Evolutionary conservation across 2,329 filamentous ascomycete species (phyloP).

Genomic region (Ceratocystis variospora): DNA sequence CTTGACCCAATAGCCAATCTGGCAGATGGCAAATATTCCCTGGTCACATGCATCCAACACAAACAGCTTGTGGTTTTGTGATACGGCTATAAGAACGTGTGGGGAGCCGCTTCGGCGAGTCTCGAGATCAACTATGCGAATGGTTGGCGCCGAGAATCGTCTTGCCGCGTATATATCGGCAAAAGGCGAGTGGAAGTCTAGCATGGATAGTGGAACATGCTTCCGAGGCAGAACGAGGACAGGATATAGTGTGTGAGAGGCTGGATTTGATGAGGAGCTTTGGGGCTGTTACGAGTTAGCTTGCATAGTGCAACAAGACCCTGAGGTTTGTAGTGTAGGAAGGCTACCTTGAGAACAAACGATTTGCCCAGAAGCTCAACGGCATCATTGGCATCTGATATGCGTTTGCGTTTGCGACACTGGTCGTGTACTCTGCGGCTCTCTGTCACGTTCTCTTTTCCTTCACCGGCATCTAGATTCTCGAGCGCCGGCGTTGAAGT

Average conservation of each 20-base stretch:
- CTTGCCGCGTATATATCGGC: conserved; percentile 36
- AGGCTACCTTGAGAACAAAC: conserved; percentile 12
- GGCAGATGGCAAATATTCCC: conserved; percentile 53
- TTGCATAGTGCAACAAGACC: not conserved
- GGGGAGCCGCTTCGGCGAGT: conserved; percentile 41
- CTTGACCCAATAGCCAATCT: conserved; percentile 52
- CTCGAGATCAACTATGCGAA: conserved; percentile 51
- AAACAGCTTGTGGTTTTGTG: conserved; percentile 12
- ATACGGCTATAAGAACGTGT: conserved; percentile 39
- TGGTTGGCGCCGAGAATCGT: conserved; percentile 46
- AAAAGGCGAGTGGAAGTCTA: conserved; percentile 42
- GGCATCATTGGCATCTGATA: conserved; percentile 14
- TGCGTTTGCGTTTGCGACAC: conserved; percentile 16
- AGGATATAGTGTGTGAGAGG: conserved; percentile 43
- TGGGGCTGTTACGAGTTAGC: conserved; percentile 33
- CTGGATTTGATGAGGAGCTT: conserved; percentile 38
- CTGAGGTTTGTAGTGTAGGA: not conserved
- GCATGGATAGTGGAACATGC: conserved; percentile 44
- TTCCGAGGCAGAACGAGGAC: conserved; percentile 50
- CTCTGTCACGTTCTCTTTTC: conserved; percentile 6
- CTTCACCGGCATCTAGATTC: conserved; percentile 2
- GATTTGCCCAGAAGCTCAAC: conserved; percentile 14
- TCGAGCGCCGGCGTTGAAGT: conserved; percentile 10
- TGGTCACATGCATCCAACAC: conserved; percentile 21
- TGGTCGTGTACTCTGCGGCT: not conserved